Evolutionary conservation across 257 asterid genomes (phyloP).

Genomic region (Ligustrum vulgare): DNA sequence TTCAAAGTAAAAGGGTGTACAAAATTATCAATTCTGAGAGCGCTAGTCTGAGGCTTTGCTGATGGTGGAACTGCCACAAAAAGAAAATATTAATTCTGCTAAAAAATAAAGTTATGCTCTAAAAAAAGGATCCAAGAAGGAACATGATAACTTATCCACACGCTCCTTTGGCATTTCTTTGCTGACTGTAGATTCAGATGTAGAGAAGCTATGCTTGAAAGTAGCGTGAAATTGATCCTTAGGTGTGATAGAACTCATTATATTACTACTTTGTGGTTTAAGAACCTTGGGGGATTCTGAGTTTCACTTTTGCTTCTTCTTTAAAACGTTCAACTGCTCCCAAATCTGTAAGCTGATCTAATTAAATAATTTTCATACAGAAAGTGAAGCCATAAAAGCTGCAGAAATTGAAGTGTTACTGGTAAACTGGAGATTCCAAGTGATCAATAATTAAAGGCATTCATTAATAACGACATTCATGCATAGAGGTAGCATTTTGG

Average conservation of each 20-base stretch:
- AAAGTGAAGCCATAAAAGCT: neutral
- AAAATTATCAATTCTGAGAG: conserved; percentile 81
- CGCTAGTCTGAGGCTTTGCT: conserved; percentile 53
- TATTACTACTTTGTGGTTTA: conserved; percentile 41
- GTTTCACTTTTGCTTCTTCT: conserved; percentile 63
- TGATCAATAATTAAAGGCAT: neutral
- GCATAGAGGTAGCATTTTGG: neutral
- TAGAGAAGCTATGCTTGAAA: conserved; percentile 44
- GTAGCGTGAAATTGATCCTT: conserved; percentile 47
- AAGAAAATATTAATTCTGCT: conserved; percentile 6
- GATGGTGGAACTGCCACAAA: conserved; percentile 72
- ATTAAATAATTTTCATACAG: neutral
- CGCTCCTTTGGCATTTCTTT: conserved; percentile 74
- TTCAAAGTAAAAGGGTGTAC: conserved; percentile 85
- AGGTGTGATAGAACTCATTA: conserved; percentile 40
- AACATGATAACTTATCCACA: conserved; percentile 48
- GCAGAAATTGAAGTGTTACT: neutral
- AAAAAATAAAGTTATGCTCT: conserved; percentile 14
- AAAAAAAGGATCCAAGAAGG: conserved; percentile 11
- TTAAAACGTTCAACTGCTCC: too few species aligned
- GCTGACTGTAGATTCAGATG: conserved; percentile 34
- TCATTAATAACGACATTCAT: neutral
- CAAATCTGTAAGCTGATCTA: too few species aligned
- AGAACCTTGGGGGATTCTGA: conserved; percentile 50
- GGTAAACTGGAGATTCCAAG: neutral